Percentiles rank a stretch among this genome's conserved stretches.
phyloP scores from a whole-genome alignment of 768 basidiomycete species.

The Lactifluus subvellereus region DNA sequence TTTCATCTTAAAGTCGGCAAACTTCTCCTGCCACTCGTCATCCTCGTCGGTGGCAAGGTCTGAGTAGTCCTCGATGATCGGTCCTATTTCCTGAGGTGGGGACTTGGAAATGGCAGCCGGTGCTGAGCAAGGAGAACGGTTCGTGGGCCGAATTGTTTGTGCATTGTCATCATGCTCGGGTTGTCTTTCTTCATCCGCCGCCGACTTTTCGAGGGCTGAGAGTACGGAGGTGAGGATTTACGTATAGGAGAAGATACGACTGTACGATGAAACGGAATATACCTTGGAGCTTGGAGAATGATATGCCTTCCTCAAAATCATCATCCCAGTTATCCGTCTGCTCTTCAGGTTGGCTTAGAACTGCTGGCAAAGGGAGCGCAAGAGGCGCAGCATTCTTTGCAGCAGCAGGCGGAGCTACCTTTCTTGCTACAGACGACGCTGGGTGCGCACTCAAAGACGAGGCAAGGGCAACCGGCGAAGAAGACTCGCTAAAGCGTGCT shows the following conservation, averaged over 20 bases:
- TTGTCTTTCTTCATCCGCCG: slow-evolving; percentile 45
- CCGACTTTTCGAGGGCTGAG: slow-evolving; percentile 42
- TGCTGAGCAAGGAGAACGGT: slow-evolving; percentile 50
- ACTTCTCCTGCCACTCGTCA: slow-evolving; percentile 61
- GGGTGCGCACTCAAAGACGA: slow-evolving; percentile 17
- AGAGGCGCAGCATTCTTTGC: slow-evolving; percentile 25
- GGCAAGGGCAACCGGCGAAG: slow-evolving; percentile 12
- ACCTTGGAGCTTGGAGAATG: slow-evolving; percentile 78
- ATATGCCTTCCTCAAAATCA: slow-evolving; percentile 93
- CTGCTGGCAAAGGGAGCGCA: slow-evolving; percentile 54
- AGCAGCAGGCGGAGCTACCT: slow-evolving; percentile 18
- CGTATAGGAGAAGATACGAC: background rate
- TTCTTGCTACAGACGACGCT: slow-evolving; percentile 19
- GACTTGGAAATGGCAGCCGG: slow-evolving; percentile 49
- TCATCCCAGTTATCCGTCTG: slow-evolving; percentile 98
- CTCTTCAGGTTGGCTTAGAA: slow-evolving; percentile 69
- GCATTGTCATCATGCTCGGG: slow-evolving; percentile 29
- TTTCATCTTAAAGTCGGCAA: slow-evolving; percentile 82
- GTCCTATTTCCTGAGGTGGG: slow-evolving; percentile 54
- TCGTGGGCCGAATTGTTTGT: slow-evolving; percentile 70
- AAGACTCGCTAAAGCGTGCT: slow-evolving; percentile 5
- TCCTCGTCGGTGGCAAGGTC: slow-evolving; percentile 81
- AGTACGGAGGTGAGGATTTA: slow-evolving; percentile 42
- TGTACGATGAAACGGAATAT: background rate
- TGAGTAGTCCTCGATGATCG: slow-evolving; percentile 87